phyloP scores from a whole-genome alignment of 495 filamentous ascomycete species.

The Aspergillus bertholletiae region DNA sequence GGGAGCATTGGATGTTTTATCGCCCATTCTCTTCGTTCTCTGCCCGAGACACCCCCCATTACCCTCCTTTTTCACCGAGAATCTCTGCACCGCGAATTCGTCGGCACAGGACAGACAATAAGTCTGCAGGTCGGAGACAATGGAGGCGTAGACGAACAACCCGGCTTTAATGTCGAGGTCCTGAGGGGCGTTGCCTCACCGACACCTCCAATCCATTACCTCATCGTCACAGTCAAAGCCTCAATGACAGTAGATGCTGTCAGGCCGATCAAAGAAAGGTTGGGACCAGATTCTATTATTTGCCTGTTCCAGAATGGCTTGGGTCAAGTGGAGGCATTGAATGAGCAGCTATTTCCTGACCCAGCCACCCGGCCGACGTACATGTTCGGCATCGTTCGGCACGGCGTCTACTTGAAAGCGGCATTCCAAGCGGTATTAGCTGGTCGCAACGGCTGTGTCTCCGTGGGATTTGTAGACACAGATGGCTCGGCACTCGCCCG shows the following conservation, averaged over 20 bases:
- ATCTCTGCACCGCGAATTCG: conserved; percentile 18
- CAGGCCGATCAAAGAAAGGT: conserved; percentile 19
- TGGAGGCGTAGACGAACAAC: conserved; percentile 6
- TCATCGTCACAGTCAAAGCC: conserved; percentile 26
- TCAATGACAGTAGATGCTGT: conserved; percentile 19
- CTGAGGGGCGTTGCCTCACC: conserved; percentile 1
- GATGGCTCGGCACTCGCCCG: background rate
- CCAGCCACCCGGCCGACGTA: conserved; percentile 13
- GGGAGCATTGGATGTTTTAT: conserved; percentile 52
- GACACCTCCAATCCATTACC: conserved; percentile 10
- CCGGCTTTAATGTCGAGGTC: conserved; percentile 16
- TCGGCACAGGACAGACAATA: conserved; percentile 12
- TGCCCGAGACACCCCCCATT: conserved; percentile 46
- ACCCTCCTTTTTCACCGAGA: conserved; percentile 42
- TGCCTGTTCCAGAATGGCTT: conserved; percentile 25
- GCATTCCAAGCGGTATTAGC: conserved; percentile 21
- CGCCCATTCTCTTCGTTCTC: conserved; percentile 45
- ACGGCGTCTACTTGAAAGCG: conserved; percentile 19
- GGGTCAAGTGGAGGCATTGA: conserved; percentile 21
- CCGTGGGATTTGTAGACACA: conserved; percentile 13
- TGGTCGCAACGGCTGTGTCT: conserved; percentile 11
- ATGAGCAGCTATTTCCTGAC: conserved; percentile 14
- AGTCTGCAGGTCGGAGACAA: conserved; percentile 17
- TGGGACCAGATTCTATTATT: conserved; percentile 18
- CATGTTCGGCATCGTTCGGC: conserved; percentile 22